phyloP scores from a whole-genome alignment of 2,329 filamentous ascomycete genomes.

The Trichoderma hamatum region DNA sequence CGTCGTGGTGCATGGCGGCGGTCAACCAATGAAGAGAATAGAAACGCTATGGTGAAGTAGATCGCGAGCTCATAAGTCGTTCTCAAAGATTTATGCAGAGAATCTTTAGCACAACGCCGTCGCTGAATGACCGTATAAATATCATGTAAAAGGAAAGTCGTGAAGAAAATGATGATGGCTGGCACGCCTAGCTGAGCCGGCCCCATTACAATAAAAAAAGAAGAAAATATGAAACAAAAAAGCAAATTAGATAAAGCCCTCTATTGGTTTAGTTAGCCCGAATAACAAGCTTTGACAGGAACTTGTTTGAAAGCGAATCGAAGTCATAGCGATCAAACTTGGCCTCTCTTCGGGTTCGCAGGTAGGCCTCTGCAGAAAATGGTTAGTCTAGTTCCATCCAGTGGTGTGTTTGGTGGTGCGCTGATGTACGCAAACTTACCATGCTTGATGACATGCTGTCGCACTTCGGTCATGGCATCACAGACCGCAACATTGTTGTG shows the following conservation, averaged over 20 bases:
- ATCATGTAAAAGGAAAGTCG: constrained; percentile 36
- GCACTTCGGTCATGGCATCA: constrained; percentile 94
- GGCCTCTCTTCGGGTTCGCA: constrained; percentile 75
- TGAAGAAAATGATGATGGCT: constrained; percentile 31
- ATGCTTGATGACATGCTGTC: constrained; percentile 88
- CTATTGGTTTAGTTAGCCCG: constrained; percentile 71
- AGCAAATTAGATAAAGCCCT: not conserved
- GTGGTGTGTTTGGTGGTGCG: not conserved
- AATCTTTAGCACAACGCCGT: constrained; percentile 49
- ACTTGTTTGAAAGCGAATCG: constrained; percentile 95
- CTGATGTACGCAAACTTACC: constrained; percentile 60
- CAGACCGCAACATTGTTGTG: constrained; percentile 91
- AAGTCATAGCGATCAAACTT: constrained; percentile 92
- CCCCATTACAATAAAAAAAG: constrained; percentile 26
- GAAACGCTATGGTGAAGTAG: constrained; percentile 31
- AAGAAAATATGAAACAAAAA: not conserved
- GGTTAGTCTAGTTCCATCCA: constrained; percentile 31
- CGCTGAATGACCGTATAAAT: constrained; percentile 48
- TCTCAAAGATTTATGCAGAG: constrained; percentile 38
- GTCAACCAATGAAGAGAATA: constrained; percentile 38
- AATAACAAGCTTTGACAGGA: constrained; percentile 93
- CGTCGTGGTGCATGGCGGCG: constrained; percentile 42
- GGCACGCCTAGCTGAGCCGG: constrained; percentile 23
- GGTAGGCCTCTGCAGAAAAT: constrained; percentile 72
- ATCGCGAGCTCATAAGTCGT: constrained; percentile 33